phyloP scores from a whole-genome alignment of 2,329 filamentous ascomycete genomes.

The Arthrobotrys megalospora region DNA sequence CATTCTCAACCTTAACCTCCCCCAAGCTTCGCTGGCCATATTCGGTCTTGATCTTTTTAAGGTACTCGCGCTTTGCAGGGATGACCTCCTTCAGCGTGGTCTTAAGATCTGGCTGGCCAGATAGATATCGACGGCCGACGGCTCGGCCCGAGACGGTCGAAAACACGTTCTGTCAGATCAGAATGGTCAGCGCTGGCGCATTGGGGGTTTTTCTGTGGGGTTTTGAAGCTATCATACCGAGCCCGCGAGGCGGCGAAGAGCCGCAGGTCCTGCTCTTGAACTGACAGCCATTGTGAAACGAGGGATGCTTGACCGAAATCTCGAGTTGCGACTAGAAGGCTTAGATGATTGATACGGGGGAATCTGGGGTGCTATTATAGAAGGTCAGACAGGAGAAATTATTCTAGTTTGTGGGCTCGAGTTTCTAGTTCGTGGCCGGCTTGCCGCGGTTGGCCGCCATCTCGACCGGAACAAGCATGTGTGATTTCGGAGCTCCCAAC shows the following conservation, averaged over 20 bases:
- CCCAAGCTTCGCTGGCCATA: conserved; percentile 86
- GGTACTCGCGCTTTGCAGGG: conserved; percentile 90
- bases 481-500: conserved; percentile 34
- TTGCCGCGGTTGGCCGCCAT: conserved; percentile 52
- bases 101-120: conserved; percentile 90
- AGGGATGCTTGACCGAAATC: conserved; percentile 1
- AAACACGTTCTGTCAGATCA: conserved; percentile 34
- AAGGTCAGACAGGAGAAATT: conserved; percentile 15
- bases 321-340: conserved; percentile 1
- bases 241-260: conserved; percentile 37
- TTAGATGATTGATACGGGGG: background rate
- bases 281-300: conserved; percentile 49
- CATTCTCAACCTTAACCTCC: conserved; percentile 93
- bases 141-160: conserved; percentile 25
- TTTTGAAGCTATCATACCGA: conserved; percentile 27
- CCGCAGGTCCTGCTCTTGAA: conserved; percentile 45
- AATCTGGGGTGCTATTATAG: background rate
- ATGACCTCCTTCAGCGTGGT: conserved; percentile 85
- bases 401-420: conserved; percentile 11
- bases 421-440: conserved; percentile 34
- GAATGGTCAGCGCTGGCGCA: conserved; percentile 9
- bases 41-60: conserved; percentile 89
- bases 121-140: conserved; percentile 66
- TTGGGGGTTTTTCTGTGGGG: background rate
- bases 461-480: conserved; percentile 28